Percentiles rank a stretch among this genome's conserved stretches.
phyloP scores from a whole-genome alignment of 2,329 filamentous ascomycete genomes.

The Exophiala bonariae region DNA sequence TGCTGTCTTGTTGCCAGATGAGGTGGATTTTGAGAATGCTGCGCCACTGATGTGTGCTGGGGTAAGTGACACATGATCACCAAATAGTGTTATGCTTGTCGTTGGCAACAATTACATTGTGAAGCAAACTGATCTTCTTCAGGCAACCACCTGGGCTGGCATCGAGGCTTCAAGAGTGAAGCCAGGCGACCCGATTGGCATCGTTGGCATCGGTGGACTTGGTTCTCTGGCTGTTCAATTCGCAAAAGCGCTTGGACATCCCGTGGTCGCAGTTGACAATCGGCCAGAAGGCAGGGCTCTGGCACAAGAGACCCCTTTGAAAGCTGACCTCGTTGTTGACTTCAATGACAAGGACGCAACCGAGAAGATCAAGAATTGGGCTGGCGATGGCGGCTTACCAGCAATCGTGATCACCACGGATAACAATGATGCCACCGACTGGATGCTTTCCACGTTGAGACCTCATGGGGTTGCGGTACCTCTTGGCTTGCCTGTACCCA shows the following conservation, averaged over 20 bases:
- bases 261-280: slow-evolving; percentile 6
- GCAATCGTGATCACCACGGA: slow-evolving; percentile 5
- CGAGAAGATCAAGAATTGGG: slow-evolving; percentile 8
- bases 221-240: slow-evolving; percentile 22
- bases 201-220: slow-evolving; percentile 25
- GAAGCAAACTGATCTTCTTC: neutral
- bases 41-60: slow-evolving; percentile 39
- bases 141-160: slow-evolving; percentile 10
- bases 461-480: slow-evolving; percentile 7
- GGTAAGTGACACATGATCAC: slow-evolving; percentile 23
- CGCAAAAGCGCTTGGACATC: slow-evolving; percentile 5
- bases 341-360: slow-evolving; percentile 1
- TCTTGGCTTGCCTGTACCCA: slow-evolving; percentile 2
- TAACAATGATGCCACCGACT: slow-evolving; percentile 6
- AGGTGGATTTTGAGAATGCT: slow-evolving; percentile 31
- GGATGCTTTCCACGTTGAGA: slow-evolving; percentile 1
- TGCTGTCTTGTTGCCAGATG: slow-evolving; percentile 24
- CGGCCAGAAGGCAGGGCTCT: slow-evolving; percentile 4
- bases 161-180: slow-evolving; percentile 70
- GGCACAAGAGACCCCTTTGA: slow-evolving; percentile 1
- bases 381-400: slow-evolving; percentile 2
- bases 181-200: slow-evolving; percentile 12
- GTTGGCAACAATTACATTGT: no score
- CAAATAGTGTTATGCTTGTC: no score
- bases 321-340: slow-evolving; percentile 7